Percentiles rank a stretch among this genome's conserved stretches.
Conservation (phyloP, 2,329 filamentous ascomycete genomes). For the Fusarium odoratissimum region DNA sequence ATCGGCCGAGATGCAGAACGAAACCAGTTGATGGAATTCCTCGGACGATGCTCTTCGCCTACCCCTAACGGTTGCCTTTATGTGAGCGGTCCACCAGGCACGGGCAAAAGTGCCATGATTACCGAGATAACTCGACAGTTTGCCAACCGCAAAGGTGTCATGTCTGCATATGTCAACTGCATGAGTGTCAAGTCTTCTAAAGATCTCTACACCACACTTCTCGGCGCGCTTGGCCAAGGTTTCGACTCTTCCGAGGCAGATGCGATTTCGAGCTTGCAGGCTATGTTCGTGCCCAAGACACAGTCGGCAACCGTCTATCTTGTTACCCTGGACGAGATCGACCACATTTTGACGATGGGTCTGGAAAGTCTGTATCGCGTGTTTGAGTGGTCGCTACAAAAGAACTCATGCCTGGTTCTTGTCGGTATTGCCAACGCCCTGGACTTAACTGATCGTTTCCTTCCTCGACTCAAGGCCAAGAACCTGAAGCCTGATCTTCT, state of each 20-base stretch:
- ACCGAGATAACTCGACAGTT: constrained; percentile 78
- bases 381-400: constrained; percentile 95
- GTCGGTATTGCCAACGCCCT: constrained; percentile 96
- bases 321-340: constrained; percentile 94
- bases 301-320: constrained; percentile 72
- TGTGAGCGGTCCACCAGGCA: constrained; percentile 94
- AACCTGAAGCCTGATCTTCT: constrained; percentile 91
- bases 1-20: constrained; percentile 80
- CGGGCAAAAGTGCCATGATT: constrained; percentile 95
- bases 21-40: constrained; percentile 74
- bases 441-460: constrained; percentile 93
- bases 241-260: constrained; percentile 72
- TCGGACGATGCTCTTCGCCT: constrained; percentile 70
- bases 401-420: constrained; percentile 81
- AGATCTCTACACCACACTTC: constrained; percentile 84
- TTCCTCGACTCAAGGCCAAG: constrained; percentile 91
- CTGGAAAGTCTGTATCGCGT: constrained; percentile 89
- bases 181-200: constrained; percentile 93
- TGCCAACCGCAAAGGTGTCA: constrained; percentile 64
- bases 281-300: constrained; percentile 75
- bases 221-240: constrained; percentile 74
- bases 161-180: constrained; percentile 89
- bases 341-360: constrained; percentile 90
- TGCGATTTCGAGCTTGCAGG: constrained; percentile 74
- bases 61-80: constrained; percentile 85